Evolutionary conservation across 179 eudicot genomes (phyloP), one percentile per base, ranked within the genome.

Genomic region (Sideroxylon spinosum): DNA sequence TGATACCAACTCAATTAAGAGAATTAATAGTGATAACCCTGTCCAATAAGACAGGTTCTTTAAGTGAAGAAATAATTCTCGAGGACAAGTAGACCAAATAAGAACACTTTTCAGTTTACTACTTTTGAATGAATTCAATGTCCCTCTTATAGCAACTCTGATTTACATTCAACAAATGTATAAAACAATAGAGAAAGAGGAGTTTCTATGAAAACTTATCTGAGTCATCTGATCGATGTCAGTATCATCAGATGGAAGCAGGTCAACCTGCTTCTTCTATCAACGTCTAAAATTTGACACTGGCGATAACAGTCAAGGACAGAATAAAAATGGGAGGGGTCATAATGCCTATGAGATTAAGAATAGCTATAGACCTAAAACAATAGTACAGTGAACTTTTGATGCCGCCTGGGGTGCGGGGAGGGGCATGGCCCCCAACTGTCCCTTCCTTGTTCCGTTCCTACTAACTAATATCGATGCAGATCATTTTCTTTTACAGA

Each of bases 181-280:
- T 26, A 60, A 6, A 20, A 13, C 5, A 6, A 55, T 8, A n/a
- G 4, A 60, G 7, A 10, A 5, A 60, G 20, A 60, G 20, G 64
- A 60, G 64, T 7, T 57, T 60, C 64, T 17, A 9, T 60, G 20
- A 60, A n/a, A 9, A 60, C 6, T 55, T 55, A 19, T 4, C 60
- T 60, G 19, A 17, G 20, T 17, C 64, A 60, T 60, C 26, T 20
- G 25, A 60, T 5, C 20, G 25, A 60, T 60, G 25, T 60, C 29
- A 9, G 50, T 0, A 19, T 13, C 5, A 17, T 68, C 50, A 37
- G 6, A 60, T 60, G 20, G 19, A 26, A 68, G 52, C 49, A 37
- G 71, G 49, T 32, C 71, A 66, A 37, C 49, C 29, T 16, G 71
- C 71, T 29, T 14, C 71, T 66, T n/a, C 71, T 26, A 28, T 32